Evolutionary conservation across 2,329 filamentous ascomycete species (phyloP).

Genomic region (Diaporthe destruens): DNA sequence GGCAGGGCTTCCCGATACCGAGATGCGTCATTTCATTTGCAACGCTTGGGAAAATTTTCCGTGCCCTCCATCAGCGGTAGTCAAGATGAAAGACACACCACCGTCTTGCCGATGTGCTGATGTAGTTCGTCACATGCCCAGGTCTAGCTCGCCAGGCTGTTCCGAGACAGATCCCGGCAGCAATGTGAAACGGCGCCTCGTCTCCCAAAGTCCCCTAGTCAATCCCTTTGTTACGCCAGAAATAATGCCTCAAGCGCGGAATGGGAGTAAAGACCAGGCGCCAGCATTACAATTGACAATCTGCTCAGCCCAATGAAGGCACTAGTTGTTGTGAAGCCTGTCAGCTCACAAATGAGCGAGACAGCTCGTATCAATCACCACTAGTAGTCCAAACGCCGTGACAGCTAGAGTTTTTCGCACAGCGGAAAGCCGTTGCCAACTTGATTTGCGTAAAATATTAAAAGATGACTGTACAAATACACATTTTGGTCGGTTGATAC

Average conservation of each 20-base stretch:
- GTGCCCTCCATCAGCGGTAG: constrained; percentile 38
- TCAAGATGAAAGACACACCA: constrained; percentile 51
- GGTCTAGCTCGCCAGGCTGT: constrained; percentile 47
- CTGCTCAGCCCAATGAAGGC: too few relatives aligned
- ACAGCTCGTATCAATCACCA: too few relatives aligned
- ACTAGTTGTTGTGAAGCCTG: too few relatives aligned
- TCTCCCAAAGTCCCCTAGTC: constrained; percentile 44
- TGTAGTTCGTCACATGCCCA: constrained; percentile 53
- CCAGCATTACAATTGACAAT: too few relatives aligned
- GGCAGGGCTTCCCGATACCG: constrained; percentile 13
- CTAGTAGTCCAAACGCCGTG: too few relatives aligned
- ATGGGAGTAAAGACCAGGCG: too few relatives aligned
- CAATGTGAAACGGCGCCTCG: constrained; percentile 51
- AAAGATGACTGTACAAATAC: too few relatives aligned
- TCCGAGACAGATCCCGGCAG: constrained; percentile 52
- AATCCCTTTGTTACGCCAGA: constrained; percentile 47
- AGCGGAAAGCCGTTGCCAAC: too few relatives aligned
- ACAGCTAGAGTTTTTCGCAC: too few relatives aligned
- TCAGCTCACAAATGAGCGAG: too few relatives aligned
- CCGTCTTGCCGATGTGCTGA: constrained; percentile 51
- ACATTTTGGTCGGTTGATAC: too few relatives aligned
- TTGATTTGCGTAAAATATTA: too few relatives aligned
- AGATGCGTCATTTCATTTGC: neutral
- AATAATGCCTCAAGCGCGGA: constrained; percentile 18
- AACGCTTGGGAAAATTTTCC: constrained; percentile 28